Percentiles rank a stretch among this genome's conserved stretches.
Conservation (phyloP, 148 eudicot genomes). For the Polygonum maritimum region DNA sequence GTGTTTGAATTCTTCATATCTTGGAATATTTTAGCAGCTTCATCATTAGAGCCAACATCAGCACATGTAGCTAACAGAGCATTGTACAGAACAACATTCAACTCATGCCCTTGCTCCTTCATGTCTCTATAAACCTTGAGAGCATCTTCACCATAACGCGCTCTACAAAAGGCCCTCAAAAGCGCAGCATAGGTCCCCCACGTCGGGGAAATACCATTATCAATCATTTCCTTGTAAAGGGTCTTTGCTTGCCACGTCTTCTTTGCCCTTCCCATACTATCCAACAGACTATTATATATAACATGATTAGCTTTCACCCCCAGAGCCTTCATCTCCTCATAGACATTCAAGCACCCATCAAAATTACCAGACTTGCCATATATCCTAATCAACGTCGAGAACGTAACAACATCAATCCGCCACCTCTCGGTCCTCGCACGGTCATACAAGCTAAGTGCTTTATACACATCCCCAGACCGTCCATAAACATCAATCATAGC, state of each 20-base stretch:
- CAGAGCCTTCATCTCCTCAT: slow-evolving; percentile 88
- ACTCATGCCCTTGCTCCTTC: slow-evolving; percentile 56
- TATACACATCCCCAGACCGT: slow-evolving; percentile 49
- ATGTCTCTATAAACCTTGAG: slow-evolving; percentile 55
- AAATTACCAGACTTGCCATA: slow-evolving; percentile 63
- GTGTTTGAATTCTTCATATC: slow-evolving; percentile 54
- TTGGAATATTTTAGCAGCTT: slow-evolving; percentile 55
- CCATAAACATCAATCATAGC: slow-evolving; percentile 89
- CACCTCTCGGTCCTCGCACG: slow-evolving; percentile 64
- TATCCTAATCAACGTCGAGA: slow-evolving; percentile 57
- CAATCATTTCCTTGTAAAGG: slow-evolving; percentile 50
- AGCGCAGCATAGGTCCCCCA: slow-evolving; percentile 74
- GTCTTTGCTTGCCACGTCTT: slow-evolving; percentile 86
- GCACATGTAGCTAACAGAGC: slow-evolving; percentile 73
- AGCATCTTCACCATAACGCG: slow-evolving; percentile 73
- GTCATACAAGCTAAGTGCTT: slow-evolving; percentile 68
- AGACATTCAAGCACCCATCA: slow-evolving; percentile 90
- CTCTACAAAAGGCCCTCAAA: slow-evolving; percentile 59
- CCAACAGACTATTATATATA: slow-evolving; percentile 56
- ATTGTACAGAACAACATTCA: slow-evolving; percentile 59
- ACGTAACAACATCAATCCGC: slow-evolving; percentile 63
- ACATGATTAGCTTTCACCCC: slow-evolving; percentile 47
- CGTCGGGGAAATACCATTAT: slow-evolving; percentile 40
- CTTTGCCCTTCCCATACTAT: slow-evolving; percentile 85
- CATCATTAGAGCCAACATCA: slow-evolving; percentile 63